Base-by-base conservation (phyloP, 2,329 filamentous ascomycete species). In the Sporothrix brasiliensis region DNA sequence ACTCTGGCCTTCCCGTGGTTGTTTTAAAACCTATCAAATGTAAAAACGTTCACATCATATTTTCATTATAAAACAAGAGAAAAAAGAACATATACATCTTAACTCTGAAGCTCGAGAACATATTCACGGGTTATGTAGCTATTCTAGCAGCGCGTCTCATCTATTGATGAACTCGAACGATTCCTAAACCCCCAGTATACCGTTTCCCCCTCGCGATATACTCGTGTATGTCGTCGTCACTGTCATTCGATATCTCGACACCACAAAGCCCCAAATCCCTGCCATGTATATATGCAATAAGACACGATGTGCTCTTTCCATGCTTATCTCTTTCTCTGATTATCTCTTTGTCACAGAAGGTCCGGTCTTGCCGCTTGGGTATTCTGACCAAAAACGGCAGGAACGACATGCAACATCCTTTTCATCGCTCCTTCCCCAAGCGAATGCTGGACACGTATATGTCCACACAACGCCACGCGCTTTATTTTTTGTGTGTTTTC, bases 361-460 rank as follows among this genome's bases (percentile, higher is more conserved):
- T 44, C 11, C 2, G n/a, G 56, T 47, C n/a, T 13, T 44, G 58
- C 58, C 21, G 24, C 58, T 11, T 63, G n/a, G 10, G 14, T 16
- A 13, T 16, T 27, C 6, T 47, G 41, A 47, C 58, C 14, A 27
- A 27, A 63, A 63, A 63, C 13, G 21, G 58, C 39, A 63, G 58
- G 58, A 47, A 24, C 58, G 39, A 47, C 58, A 47, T 7, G 58
- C 16, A 39, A 24, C 30, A 4, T 4, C n/a, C 5, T 21, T 39
- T 47, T 44, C 39, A 27, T 63, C 58, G 58, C 58, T 27, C 58
- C 21, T 63, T 63, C 58, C 58, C 58, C 27, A 47, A 63, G 16
- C n/a, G 44, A 24, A 5, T 16, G 13, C 2, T 16, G 13, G 3
- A 44, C 56, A 44, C 58, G 58, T 47, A 19, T 47, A 61, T 47